A percentile compares a stretch with the other conserved stretches of the same genome.
phyloP scores from a whole-genome alignment of 1,284 basidiomycete genomes.

The Clitocybe nebularis region DNA sequence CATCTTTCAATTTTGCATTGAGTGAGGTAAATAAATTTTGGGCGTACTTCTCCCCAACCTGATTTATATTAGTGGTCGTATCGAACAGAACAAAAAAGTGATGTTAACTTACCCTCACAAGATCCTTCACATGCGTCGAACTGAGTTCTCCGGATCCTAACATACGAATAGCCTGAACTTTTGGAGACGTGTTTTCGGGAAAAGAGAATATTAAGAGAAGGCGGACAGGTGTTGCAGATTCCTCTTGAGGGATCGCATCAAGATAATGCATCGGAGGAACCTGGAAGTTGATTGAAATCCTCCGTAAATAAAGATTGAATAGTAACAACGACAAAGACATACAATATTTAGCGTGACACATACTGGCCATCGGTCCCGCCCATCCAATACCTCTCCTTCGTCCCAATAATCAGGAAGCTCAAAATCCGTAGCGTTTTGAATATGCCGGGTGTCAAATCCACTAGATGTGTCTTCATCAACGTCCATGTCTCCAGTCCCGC shows the following conservation, averaged over 20 bases:
- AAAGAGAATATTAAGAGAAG: slow-evolving; percentile 65
- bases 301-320: neutral
- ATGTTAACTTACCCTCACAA: slow-evolving; percentile 44
- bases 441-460: slow-evolving; percentile 54
- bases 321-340: slow-evolving; percentile 21
- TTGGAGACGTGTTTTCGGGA: slow-evolving; percentile 29
- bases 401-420: slow-evolving; percentile 83
- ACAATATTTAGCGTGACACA: slow-evolving; percentile 75
- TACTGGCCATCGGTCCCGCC: slow-evolving; percentile 65
- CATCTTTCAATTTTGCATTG: slow-evolving; percentile 42
- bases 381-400: slow-evolving; percentile 64
- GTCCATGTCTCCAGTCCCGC: slow-evolving; percentile 46
- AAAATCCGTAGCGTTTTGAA: slow-evolving; percentile 61
- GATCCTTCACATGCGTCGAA: slow-evolving; percentile 38
- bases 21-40: slow-evolving; percentile 34
- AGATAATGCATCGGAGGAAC: slow-evolving; percentile 56
- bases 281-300: slow-evolving; percentile 27
- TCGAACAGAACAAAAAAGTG: neutral
- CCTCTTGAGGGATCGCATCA: slow-evolving; percentile 66
- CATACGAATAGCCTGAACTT: slow-evolving; percentile 57
- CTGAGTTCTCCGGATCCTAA: slow-evolving; percentile 55
- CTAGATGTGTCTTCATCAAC: slow-evolving; percentile 44
- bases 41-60: slow-evolving; percentile 54
- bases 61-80: neutral
- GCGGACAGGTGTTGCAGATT: slow-evolving; percentile 53